Evolutionary conservation across 306 rosid genomes (phyloP), one percentile per base, ranked within the genome.

Genomic region (Comarum palustre): DNA sequence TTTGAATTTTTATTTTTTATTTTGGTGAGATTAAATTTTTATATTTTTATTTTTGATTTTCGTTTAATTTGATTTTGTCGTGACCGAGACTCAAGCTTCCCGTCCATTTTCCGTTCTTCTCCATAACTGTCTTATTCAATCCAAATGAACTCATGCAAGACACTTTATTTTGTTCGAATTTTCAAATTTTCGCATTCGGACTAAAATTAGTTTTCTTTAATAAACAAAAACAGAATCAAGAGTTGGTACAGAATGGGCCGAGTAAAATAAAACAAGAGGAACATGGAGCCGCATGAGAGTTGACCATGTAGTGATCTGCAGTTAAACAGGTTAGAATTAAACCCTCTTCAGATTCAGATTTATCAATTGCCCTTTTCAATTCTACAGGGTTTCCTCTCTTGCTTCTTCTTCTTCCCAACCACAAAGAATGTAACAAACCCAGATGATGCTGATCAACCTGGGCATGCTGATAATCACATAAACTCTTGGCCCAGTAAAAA

Each of bases 271-370:
- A 27, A 8, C 11, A 29, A n/a, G 25, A 42, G 17, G 32, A 68
- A 46, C 58, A 68, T 46, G 59, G 57, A 66, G 70, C n/a, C 54
- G 6, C 6, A 8, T 39, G 41, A 68, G 72, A 68, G 72, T 52
- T 52, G 59, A 52, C 59, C 29, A 7, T 52, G 59, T 20, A 52
- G 59, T 52, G 29, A 52, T 52, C 29, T 9, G 59, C 5, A 46
- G 9, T 27, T 39, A 69, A 32, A 69, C 34, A 45, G 46, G 15
- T 8, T 27, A 27, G 50, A 8, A 25, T 6, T 50, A 50, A 68
- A 9, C 11, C 39, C 24, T 50, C 38, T 7, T 48, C 60, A 69
- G 73, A 69, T 69, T 69, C 73, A 69, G 61, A 69, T 69, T 48
- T 58, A 27, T 43, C 47, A 12, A 11, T 48, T 45, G 57, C 16